phyloP scores from a whole-genome alignment of 805 yeast genomes.

The Wickerhamomyces canadensis region DNA sequence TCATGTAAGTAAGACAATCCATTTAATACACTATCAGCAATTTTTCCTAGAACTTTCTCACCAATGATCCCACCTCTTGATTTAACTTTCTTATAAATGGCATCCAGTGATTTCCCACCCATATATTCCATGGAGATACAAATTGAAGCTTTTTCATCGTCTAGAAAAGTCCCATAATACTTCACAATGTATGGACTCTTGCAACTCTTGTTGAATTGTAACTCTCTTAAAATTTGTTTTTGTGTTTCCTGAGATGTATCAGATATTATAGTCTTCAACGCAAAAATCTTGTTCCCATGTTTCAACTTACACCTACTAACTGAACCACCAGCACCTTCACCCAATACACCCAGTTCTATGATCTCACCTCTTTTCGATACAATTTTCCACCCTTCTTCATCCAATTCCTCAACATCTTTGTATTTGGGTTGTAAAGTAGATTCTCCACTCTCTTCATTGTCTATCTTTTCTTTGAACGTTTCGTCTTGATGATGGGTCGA shows the following conservation, averaged over 20 bases:
- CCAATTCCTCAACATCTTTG: conserved; percentile 48
- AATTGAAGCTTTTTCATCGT: conserved; percentile 70
- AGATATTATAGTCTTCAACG: conserved; percentile 56
- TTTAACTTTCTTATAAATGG: conserved; percentile 76
- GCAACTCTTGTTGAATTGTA: conserved; percentile 82
- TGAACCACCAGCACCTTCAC: conserved; percentile 94
- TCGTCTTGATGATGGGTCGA: conserved; percentile 1
- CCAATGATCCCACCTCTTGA: conserved; percentile 80
- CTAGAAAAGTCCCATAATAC: conserved; percentile 88
- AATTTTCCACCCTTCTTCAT: conserved; percentile 70
- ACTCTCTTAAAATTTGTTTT: conserved; percentile 84
- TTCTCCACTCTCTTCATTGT: conserved; percentile 4
- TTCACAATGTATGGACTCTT: conserved; percentile 79
- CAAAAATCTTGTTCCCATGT: conserved; percentile 64
- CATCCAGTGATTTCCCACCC: conserved; percentile 89
- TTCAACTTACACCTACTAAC: conserved; percentile 73
- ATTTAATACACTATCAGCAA: conserved; percentile 77
- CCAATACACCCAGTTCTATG: conserved; percentile 63
- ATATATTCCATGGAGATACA: conserved; percentile 97
- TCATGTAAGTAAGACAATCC: conserved; percentile 88
- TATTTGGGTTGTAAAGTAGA: conserved; percentile 5
- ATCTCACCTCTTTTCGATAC: conserved; percentile 57
- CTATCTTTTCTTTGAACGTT: background rate
- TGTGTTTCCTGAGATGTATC: conserved; percentile 73
- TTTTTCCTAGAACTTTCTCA: conserved; percentile 86